phyloP scores from a whole-genome alignment of 139 green algal genomes.

The Chloropicon primus region DNA sequence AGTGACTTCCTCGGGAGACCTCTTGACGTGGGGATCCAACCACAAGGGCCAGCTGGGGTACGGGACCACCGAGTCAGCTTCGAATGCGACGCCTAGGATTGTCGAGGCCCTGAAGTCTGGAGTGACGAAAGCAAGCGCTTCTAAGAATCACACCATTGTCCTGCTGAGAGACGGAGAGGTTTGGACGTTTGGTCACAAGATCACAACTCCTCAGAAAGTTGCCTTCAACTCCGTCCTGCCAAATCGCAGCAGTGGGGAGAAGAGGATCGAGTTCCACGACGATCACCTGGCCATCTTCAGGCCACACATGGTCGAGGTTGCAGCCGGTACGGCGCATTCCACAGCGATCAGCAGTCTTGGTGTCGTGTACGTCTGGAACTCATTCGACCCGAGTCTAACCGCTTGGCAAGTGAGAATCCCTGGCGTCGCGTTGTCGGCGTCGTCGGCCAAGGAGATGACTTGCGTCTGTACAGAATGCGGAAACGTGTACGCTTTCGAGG shows the following conservation, averaged over 20 bases:
- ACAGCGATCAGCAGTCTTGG: not conserved
- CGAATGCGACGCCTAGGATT: slow-evolving; percentile 45
- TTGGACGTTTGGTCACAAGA: slow-evolving; percentile 66
- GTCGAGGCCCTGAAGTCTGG: slow-evolving; percentile 57
- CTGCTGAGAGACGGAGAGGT: slow-evolving; percentile 62
- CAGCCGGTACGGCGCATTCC: not conserved
- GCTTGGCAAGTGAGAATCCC: not conserved
- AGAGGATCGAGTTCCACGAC: not conserved
- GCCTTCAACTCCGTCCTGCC: too few relatives aligned
- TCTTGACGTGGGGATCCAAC: slow-evolving; percentile 75
- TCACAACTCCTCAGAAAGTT: not conserved
- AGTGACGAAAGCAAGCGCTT: slow-evolving; percentile 45
- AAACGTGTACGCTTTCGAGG: not conserved
- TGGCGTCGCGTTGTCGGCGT: not conserved
- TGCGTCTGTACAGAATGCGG: not conserved
- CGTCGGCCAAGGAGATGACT: not conserved
- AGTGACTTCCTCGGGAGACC: slow-evolving; percentile 41
- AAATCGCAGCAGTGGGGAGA: too few relatives aligned
- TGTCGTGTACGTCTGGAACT: not conserved
- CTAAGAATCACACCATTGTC: slow-evolving; percentile 80
- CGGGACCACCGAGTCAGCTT: slow-evolving; percentile 51
- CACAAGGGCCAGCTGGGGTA: slow-evolving; percentile 60
- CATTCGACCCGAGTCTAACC: not conserved
- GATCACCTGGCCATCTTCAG: not conserved
- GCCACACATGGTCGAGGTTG: not conserved